phyloP scores from a whole-genome alignment of 1,139 yeast genomes.

The Hyphopichia pseudoburtonii region DNA sequence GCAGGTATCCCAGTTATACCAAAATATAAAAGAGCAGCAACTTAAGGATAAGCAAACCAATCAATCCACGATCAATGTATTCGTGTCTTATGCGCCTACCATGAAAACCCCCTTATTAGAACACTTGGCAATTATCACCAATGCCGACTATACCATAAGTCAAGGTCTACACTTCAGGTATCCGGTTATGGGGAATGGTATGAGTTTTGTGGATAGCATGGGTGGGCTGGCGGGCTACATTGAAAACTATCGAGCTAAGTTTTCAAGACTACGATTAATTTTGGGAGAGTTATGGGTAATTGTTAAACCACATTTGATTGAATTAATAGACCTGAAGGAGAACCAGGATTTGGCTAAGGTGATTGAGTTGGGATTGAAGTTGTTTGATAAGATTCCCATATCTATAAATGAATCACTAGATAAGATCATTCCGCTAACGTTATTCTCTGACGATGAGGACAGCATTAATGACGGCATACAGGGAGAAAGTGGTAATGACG shows the following conservation, averaged over 20 bases:
- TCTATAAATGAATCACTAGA: constrained; percentile 39
- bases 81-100: constrained; percentile 70
- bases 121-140: constrained; percentile 64
- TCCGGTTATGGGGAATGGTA: constrained; percentile 70
- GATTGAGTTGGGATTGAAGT: constrained; percentile 55
- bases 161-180: constrained; percentile 74
- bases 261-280: constrained; percentile 61
- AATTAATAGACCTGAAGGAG: constrained; percentile 28
- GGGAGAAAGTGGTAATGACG: too few relatives aligned
- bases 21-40: constrained; percentile 11
- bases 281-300: constrained; percentile 66
- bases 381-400: constrained; percentile 65
- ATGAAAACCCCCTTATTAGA: constrained; percentile 63
- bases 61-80: constrained; percentile 50
- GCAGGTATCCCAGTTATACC: constrained; percentile 61
- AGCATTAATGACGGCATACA: constrained; percentile 19
- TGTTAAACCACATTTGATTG: constrained; percentile 52
- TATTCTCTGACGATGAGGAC: constrained; percentile 14
- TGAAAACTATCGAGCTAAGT: constrained; percentile 61
- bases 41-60: constrained; percentile 12
- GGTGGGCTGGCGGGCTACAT: constrained; percentile 40
- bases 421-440: constrained; percentile 43
- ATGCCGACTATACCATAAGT: constrained; percentile 71
- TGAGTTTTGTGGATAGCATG: constrained; percentile 56
- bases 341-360: constrained; percentile 22